Evolutionary conservation across 2,329 filamentous ascomycete species (phyloP), one percentile per base, ranked within the genome.

Genomic region (Huntiella omanensis): DNA sequence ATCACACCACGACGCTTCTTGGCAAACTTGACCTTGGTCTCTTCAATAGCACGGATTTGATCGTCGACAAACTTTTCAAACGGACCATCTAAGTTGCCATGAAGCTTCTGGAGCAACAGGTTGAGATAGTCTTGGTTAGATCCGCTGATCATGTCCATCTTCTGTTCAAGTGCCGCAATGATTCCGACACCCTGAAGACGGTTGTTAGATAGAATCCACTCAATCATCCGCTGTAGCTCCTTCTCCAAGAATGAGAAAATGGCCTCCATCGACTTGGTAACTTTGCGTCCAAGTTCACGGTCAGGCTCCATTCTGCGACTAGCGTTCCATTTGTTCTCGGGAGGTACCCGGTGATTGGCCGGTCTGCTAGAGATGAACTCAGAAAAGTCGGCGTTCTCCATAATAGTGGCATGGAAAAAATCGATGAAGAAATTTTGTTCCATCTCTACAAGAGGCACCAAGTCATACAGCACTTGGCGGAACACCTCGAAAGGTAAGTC

Each of bases 1-100:
- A 96, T 95, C 48, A 98, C 84, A 8, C 91, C 88, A 64, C 92
- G 95, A 54, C 91, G 81, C 68, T 96, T 96, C 68, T 94, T 95
- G 63, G 95, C 86, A 36, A 53, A 49, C 67, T 95, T 95, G 60
- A 98, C 88, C 63, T 96, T 96, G 35, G 87, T 96, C 51, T 96
- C 91, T 62, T 96, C 91, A 52, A 96, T 94, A 4, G 86, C 87
- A 19, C 84, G 83, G 49, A 96, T 82, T 59, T 98, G 91, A 52
- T 94, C 85, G 53, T 96, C 88, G 6, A 96, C 77, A 55, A 96
- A 95, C 52, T 83, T 85, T 51, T 72, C 77, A 64, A 94, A 95
- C 2, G 83, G 73, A 2, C 73, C 71, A 53, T 81, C 75, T 13
- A 96, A 67, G 37, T 73, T 74, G 47, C 76, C 72, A 54, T 91